phyloP scores from a whole-genome alignment of 371 early-diverging fungal genomes.

The Actinomortierella ambigua region DNA sequence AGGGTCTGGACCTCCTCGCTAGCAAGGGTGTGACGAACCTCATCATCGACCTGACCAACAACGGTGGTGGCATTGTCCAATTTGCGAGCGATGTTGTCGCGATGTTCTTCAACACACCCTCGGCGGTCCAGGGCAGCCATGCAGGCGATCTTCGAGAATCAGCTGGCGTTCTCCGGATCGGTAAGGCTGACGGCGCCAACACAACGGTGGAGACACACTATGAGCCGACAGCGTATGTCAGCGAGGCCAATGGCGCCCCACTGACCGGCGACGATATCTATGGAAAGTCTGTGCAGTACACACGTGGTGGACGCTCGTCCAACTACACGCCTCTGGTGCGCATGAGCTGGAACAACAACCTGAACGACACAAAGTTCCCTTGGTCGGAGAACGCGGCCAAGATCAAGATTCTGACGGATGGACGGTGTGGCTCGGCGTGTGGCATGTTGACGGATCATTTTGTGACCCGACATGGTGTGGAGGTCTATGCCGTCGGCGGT shows the following conservation, averaged over 20 bases:
- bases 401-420: neutral
- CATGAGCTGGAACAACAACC: conserved; percentile 13
- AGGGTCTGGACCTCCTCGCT: too few species aligned
- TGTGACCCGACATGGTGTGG: conserved; percentile 26
- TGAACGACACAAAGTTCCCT: conserved; percentile 25
- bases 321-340: conserved; percentile 16
- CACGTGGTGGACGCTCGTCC: conserved; percentile 30
- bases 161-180: neutral
- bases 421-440: conserved; percentile 31
- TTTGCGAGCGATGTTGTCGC: too few species aligned
- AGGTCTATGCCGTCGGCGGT: conserved; percentile 38
- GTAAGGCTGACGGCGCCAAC: neutral
- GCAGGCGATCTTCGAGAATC: too few species aligned
- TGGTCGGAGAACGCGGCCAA: conserved; percentile 28
- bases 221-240: conserved; percentile 33
- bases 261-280: conserved; percentile 35
- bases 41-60: too few species aligned
- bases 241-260: conserved; percentile 11
- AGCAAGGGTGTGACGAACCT: too few species aligned
- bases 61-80: too few species aligned
- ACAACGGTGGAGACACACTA: conserved; percentile 20
- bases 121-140: too few species aligned
- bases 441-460: conserved; percentile 11
- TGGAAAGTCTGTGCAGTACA: conserved; percentile 28
- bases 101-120: too few species aligned